These are phyloP conservation scores for Fagopyrum tataricum DNA, from an alignment of 148 eudicot species.

Conservation along the genomic window DNA sequence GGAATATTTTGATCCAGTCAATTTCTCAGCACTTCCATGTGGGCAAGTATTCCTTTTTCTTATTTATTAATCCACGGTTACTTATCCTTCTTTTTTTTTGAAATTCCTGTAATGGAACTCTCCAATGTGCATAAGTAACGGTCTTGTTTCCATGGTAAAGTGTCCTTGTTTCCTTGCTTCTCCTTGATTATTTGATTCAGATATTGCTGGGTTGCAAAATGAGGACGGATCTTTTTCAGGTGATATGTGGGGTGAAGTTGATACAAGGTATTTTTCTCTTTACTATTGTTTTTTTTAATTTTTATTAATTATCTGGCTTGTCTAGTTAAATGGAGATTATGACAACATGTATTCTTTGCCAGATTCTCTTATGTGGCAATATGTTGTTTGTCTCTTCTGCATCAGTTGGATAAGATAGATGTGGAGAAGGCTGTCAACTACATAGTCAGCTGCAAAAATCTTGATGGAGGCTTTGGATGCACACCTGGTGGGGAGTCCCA, in stretches of 20 bases:
- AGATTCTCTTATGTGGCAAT: conserved; percentile 92
- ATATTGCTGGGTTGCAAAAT: conserved; percentile 65
- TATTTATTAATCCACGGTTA: background rate
- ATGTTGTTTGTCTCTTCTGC: conserved; percentile 65
- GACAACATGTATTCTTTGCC: conserved; percentile 10
- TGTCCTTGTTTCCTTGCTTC: background rate
- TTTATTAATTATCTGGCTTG: background rate
- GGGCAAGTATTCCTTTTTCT: background rate
- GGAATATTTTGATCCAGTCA: background rate
- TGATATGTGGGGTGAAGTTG: conserved; percentile 96
- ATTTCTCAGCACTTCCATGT: background rate
- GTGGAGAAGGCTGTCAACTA: conserved; percentile 86
- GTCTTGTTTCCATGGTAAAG: background rate
- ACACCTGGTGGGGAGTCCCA: conserved; percentile 94
- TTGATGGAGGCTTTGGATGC: conserved; percentile 93
- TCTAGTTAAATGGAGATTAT: background rate
- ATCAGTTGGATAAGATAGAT: conserved; percentile 62
- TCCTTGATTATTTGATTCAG: conserved; percentile 49
- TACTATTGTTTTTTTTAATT: background rate
- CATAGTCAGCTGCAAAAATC: conserved; percentile 85
- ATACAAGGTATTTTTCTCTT: conserved; percentile 50
- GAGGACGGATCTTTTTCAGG: conserved; percentile 97
- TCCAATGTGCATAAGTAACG: background rate
- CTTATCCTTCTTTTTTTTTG: background rate
- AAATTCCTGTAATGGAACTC: background rate